Base-by-base conservation (phyloP, 2,329 filamentous ascomycete genomes). In the Botrytis sinoallii region DNA sequence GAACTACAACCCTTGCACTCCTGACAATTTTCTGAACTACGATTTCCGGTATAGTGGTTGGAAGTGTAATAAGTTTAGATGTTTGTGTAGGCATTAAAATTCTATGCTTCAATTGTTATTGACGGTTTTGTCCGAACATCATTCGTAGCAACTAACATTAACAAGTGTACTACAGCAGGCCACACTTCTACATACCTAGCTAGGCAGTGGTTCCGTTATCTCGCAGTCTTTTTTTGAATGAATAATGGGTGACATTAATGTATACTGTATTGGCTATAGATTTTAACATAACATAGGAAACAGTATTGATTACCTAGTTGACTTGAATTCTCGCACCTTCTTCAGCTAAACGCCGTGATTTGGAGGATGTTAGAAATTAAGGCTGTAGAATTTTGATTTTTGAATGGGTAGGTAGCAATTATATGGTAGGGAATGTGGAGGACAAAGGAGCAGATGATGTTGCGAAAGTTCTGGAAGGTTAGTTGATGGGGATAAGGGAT, bases 161-260 rank as follows among this genome's bases (percentile, higher is more conserved):
- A 44, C 6, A 16, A 18, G 14, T 3, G 29, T 57, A 29, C 52
- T 32, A 55, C 0, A 29, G 14, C 6, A 57, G 3, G 29, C 1
- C 16, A 57, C 16, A 18, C 18, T 18, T 4, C n/a, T 16, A 57
- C 6, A 57, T 18, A n/a, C 1, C 25, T 52, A 7, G 0, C 25
- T 52, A 7, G 0, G 8, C 10, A 22, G 2, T n/a, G 16, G 48
- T n/a, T 55, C 5, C 25, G 48, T 52, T 14, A 8, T n/a, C 5
- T 25, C 12, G 12, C 4, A 14, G 10, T 16, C 1, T n/a, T 3
- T n/a, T n/a, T 2, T 16, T n/a, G 4, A n/a, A 55, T n/a, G 12
- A n/a, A 6, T 14, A 25, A 16, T n/a, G 5, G 12, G 7, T 16
- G 20, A 10, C 46, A 10, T 4, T 22, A 10, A 46, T 22, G 0